Evolutionary conservation across 2,329 filamentous ascomycete genomes (phyloP).

Genomic region (Pseudopyricularia javanii): DNA sequence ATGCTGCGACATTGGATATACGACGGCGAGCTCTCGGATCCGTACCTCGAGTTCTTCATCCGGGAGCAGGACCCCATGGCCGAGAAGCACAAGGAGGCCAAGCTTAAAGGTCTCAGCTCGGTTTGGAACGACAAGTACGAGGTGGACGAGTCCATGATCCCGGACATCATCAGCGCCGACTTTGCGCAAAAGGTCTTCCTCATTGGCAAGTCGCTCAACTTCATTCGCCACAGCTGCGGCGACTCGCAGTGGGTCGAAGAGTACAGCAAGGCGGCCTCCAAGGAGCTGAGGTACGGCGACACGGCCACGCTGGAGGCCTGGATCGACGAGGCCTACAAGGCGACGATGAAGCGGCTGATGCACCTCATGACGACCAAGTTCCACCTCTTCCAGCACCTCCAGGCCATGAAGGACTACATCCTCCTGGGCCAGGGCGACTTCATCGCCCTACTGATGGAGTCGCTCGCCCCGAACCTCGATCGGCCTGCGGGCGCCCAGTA

Average conservation of each 20-base stretch:
- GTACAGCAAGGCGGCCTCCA: constrained; percentile 86
- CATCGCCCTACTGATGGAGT: constrained; percentile 94
- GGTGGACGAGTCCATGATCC: constrained; percentile 73
- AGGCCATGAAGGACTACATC: constrained; percentile 87
- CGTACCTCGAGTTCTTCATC: constrained; percentile 92
- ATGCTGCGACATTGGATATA: constrained; percentile 97
- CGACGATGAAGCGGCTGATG: constrained; percentile 90
- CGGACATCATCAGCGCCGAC: constrained; percentile 82
- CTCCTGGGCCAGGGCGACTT: constrained; percentile 94
- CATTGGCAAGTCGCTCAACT: constrained; percentile 96
- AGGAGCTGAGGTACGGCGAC: constrained; percentile 84
- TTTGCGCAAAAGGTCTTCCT: constrained; percentile 95
- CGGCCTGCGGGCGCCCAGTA: constrained; percentile 95
- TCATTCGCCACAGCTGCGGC: constrained; percentile 89
- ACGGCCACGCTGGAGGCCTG: constrained; percentile 82
- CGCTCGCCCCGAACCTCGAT: constrained; percentile 81
- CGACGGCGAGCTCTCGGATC: constrained; percentile 93
- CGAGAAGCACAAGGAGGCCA: constrained; percentile 29
- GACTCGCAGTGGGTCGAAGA: constrained; percentile 92
- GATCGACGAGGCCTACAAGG: constrained; percentile 96
- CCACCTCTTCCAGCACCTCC: constrained; percentile 82
- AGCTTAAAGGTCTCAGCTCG: constrained; percentile 59
- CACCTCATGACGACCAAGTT: constrained; percentile 93
- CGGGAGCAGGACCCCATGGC: constrained; percentile 58
- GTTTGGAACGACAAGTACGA: constrained; percentile 99